A percentile compares a stretch with the other conserved stretches of the same genome.
Conservation (phyloP, 768 basidiomycete genomes). For the Macrolepiota fuliginosa region DNA sequence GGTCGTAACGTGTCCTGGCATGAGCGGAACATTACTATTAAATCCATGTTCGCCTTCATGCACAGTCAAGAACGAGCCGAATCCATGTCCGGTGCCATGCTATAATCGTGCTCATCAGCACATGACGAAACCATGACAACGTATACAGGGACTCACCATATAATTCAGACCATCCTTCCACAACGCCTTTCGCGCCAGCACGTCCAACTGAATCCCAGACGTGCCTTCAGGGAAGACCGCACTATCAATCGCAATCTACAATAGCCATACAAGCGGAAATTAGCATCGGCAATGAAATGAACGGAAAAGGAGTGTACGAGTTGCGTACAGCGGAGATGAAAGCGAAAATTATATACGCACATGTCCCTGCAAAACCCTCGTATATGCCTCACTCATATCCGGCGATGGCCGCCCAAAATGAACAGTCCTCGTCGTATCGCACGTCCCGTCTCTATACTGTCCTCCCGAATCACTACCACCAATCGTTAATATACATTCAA, state of each 20-base stretch:
- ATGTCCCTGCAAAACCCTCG: conserved; percentile 94
- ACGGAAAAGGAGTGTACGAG: conserved; percentile 5
- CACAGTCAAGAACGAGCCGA: conserved; percentile 83
- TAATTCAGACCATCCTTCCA: conserved; percentile 89
- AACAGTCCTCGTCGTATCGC: conserved; percentile 77
- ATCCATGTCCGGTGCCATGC: conserved; percentile 92
- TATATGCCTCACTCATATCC: conserved; percentile 90
- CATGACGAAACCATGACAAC: conserved; percentile 6
- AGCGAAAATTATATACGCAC: conserved; percentile 44
- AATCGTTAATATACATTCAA: background rate
- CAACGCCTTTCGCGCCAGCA: conserved; percentile 83
- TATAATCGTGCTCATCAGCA: conserved; percentile 26
- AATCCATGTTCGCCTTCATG: conserved; percentile 87
- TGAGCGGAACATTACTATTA: conserved; percentile 62
- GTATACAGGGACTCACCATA: conserved; percentile 41
- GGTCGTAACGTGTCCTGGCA: conserved; percentile 87
- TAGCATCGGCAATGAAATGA: conserved; percentile 14
- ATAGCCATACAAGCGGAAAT: conserved; percentile 18
- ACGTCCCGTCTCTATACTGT: conserved; percentile 88
- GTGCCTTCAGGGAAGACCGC: conserved; percentile 92
- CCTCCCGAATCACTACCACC: conserved; percentile 82
- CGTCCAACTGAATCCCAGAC: conserved; percentile 78
- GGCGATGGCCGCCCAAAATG: conserved; percentile 86
- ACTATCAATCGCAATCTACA: conserved; percentile 85
- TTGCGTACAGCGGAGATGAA: conserved; percentile 15